phyloP scores from a whole-genome alignment of 352 stramenopile species.

The Phytophthora macrochlamydospora region DNA sequence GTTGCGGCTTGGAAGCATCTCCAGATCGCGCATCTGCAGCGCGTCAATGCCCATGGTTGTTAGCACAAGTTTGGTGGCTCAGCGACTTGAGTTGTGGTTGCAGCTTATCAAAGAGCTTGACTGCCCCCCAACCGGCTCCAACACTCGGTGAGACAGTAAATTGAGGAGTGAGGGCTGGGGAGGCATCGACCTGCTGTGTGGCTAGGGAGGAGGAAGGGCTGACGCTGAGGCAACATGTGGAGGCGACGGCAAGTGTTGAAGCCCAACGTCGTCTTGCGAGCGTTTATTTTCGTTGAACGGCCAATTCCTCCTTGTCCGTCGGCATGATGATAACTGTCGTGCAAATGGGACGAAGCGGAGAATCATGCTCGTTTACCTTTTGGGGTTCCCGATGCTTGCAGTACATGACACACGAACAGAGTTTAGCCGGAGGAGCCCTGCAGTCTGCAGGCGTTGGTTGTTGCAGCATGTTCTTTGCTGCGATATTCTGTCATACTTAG shows the following conservation, averaged over 20 bases:
- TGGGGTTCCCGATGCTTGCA: too few relatives aligned
- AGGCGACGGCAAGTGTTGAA: neutral
- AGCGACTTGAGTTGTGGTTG: constrained; percentile 20
- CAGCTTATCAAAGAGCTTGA: neutral
- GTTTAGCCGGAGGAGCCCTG: too few relatives aligned
- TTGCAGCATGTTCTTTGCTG: too few relatives aligned
- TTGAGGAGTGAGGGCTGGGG: constrained; percentile 27
- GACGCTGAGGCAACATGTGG: neutral
- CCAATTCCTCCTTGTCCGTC: neutral
- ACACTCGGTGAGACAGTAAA: constrained; percentile 26
- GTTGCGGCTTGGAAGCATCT: constrained; percentile 9
- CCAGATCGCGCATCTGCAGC: constrained; percentile 17
- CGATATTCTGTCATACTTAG: too few relatives aligned
- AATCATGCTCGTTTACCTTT: neutral
- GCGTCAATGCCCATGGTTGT: constrained; percentile 33
- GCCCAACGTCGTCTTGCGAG: neutral
- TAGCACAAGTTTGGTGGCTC: neutral
- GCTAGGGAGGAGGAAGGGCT: constrained; percentile 2
- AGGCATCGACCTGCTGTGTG: constrained; percentile 4
- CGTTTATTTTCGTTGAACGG: constrained; percentile 1
- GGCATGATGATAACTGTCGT: neutral
- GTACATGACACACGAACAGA: too few relatives aligned
- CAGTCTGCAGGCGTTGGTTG: too few relatives aligned
- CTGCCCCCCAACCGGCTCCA: constrained; percentile 23
- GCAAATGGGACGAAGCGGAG: constrained; percentile 1